Conservation (phyloP, 495 filamentous ascomycete genomes). For the Geoglossum glabrum region DNA sequence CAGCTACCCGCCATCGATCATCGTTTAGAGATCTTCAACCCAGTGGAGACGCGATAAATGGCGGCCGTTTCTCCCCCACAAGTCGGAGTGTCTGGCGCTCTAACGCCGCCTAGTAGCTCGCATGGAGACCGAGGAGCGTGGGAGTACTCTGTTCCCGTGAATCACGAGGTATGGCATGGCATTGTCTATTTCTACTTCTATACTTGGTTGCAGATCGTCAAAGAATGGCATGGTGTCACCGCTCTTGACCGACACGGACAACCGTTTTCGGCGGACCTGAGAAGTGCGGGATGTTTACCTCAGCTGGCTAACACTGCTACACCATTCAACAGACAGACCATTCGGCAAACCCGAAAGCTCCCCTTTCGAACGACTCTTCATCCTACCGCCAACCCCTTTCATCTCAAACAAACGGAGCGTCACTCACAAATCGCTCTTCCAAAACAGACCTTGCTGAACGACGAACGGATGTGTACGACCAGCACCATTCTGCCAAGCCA, state of each 20-base stretch:
- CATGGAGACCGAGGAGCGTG: constrained; percentile 30
- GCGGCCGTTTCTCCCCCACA: not conserved
- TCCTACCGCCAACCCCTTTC: constrained; percentile 10
- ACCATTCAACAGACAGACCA: not conserved
- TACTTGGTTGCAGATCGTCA: not conserved
- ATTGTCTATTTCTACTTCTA: not conserved
- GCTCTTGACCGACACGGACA: not conserved
- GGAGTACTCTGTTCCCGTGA: constrained; percentile 25
- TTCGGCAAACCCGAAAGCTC: not conserved
- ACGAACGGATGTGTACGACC: constrained; percentile 7
- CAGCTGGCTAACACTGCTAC: constrained; percentile 2
- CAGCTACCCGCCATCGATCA: not conserved
- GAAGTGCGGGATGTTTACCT: constrained; percentile 9
- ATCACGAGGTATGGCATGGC: constrained; percentile 16
- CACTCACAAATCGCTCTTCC: not conserved
- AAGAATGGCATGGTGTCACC: not conserved
- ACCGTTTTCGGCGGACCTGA: not conserved
- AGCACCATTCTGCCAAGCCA: constrained; percentile 7
- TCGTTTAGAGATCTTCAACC: not conserved
- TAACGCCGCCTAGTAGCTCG: constrained; percentile 30
- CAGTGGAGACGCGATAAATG: not conserved
- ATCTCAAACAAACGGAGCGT: not conserved
- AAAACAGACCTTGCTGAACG: constrained; percentile 1
- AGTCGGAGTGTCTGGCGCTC: constrained; percentile 11
- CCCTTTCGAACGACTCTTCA: not conserved